Evolutionary conservation across 2,329 filamentous ascomycete genomes (phyloP).

Genomic region (Pseudocercospora macadamiae): DNA sequence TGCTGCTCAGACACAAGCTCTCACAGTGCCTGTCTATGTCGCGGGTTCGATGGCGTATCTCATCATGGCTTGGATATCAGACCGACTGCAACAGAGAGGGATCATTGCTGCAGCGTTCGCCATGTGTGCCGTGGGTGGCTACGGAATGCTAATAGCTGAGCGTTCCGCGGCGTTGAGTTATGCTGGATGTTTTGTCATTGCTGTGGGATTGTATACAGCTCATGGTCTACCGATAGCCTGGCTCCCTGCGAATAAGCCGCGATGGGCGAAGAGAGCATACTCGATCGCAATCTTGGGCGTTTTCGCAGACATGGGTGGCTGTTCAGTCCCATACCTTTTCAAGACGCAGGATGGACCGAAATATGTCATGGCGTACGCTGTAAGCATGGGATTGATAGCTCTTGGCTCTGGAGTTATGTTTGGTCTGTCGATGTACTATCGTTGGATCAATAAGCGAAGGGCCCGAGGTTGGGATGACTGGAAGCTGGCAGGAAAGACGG

Average conservation of each 20-base stretch:
- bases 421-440: conserved; percentile 16
- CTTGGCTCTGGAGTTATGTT: conserved; percentile 21
- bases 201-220: conserved; percentile 34
- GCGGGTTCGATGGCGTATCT: conserved; percentile 54
- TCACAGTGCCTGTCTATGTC: conserved; percentile 62
- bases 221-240: conserved; percentile 36
- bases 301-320: conserved; percentile 17
- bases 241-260: conserved; percentile 36
- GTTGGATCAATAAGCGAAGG: conserved; percentile 9
- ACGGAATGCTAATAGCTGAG: conserved; percentile 28
- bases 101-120: conserved; percentile 26
- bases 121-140: conserved; percentile 28
- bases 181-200: conserved; percentile 36
- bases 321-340: conserved; percentile 17
- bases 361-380: conserved; percentile 15
- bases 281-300: conserved; percentile 25
- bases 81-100: conserved; percentile 39
- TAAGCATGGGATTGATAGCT: conserved; percentile 19
- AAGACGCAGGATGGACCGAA: conserved; percentile 9
- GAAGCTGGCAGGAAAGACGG: conserved; percentile 12
- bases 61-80: conserved; percentile 50
- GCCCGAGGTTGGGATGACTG: conserved; percentile 17
- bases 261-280: conserved; percentile 38
- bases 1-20: conserved; percentile 55
- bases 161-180: conserved; percentile 18